Percentiles rank a stretch among this genome's conserved stretches.
phyloP scores from a whole-genome alignment of 2,329 filamentous ascomycete genomes.

The Dryadomyces quercivorus region DNA sequence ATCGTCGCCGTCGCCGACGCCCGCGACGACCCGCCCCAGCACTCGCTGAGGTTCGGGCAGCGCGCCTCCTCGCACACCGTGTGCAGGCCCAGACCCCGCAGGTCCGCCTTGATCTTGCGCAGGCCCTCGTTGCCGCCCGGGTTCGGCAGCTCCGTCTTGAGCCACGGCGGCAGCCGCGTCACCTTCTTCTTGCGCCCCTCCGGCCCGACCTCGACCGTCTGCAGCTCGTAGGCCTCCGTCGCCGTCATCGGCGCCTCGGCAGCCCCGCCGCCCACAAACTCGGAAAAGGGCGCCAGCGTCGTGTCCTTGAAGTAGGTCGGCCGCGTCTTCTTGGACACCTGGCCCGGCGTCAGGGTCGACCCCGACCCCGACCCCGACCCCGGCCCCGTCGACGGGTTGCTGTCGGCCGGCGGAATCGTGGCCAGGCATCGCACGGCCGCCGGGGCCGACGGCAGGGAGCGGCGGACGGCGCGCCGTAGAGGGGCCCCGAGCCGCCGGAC shows the following conservation, averaged over 20 bases:
- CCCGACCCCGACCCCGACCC: conserved; percentile 17
- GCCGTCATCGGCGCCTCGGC: conserved; percentile 28
- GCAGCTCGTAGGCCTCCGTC: conserved; percentile 45
- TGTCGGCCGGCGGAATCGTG: background rate
- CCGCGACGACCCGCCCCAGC: conserved; percentile 88
- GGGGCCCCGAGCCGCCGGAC: conserved; percentile 6
- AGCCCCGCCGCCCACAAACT: conserved; percentile 37
- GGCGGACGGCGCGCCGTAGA: conserved; percentile 6
- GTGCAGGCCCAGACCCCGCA: conserved; percentile 79
- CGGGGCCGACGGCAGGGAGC: background rate
- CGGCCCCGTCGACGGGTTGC: conserved; percentile 20
- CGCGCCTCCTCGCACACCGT: conserved; percentile 97
- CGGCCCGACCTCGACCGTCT: conserved; percentile 52
- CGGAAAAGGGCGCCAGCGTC: conserved; percentile 41
- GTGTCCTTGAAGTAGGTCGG: conserved; percentile 50
- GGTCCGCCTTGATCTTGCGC: conserved; percentile 88
- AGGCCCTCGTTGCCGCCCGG: conserved; percentile 66
- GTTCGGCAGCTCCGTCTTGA: conserved; percentile 78
- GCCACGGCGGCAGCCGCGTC: conserved; percentile 76
- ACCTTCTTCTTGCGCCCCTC: conserved; percentile 50
- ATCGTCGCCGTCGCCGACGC: conserved; percentile 90
- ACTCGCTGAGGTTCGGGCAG: conserved; percentile 95
- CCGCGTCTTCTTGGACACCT: conserved; percentile 13
- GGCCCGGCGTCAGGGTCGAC: conserved; percentile 6
- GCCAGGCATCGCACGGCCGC: background rate